A percentile compares a stretch with the other conserved stretches of the same genome.
These are phyloP conservation scores for Astrephomene gubernaculifera DNA, from an alignment of 139 green algal species.

Conservation along the genomic window DNA sequence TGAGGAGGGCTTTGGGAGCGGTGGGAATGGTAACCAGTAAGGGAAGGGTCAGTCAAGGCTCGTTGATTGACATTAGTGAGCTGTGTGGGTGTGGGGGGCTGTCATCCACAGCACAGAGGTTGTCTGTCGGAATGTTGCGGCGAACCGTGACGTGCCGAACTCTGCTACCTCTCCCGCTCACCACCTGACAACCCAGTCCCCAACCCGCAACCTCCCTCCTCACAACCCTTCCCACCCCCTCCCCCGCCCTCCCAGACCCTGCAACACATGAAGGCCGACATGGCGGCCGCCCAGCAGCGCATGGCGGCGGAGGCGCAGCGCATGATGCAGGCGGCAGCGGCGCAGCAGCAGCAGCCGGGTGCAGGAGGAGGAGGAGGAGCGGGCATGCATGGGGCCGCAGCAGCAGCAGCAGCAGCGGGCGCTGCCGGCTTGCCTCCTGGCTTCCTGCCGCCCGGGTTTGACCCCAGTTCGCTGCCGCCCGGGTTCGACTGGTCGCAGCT, in stretches of 20 bases:
- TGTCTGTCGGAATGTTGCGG: no score
- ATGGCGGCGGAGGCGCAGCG: conserved; percentile 36
- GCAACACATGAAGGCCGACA: conserved; percentile 54
- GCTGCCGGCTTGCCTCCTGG: neutral
- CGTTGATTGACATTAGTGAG: no score
- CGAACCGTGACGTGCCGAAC: no score
- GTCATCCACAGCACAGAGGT: no score
- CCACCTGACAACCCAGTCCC: no score
- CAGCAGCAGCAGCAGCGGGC: neutral
- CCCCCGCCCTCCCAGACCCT: conserved; percentile 12
- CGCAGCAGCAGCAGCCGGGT: neutral
- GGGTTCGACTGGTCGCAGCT: conserved; percentile 26
- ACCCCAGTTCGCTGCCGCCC: conserved; percentile 7
- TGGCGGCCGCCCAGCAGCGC: conserved; percentile 44
- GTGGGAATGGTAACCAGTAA: no score
- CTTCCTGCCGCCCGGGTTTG: conserved; percentile 15
- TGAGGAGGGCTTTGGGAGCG: neutral
- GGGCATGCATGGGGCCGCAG: no score
- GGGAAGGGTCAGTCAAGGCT: no score
- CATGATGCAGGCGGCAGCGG: conserved; percentile 6
- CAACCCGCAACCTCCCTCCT: no score
- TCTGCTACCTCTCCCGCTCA: no score
- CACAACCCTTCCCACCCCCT: neutral
- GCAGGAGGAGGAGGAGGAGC: neutral
- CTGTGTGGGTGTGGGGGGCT: no score